These are phyloP conservation scores for Aspergillus nidulans DNA, from an alignment of 495 filamentous ascomycete genomes.

Conservation along the genomic window DNA sequence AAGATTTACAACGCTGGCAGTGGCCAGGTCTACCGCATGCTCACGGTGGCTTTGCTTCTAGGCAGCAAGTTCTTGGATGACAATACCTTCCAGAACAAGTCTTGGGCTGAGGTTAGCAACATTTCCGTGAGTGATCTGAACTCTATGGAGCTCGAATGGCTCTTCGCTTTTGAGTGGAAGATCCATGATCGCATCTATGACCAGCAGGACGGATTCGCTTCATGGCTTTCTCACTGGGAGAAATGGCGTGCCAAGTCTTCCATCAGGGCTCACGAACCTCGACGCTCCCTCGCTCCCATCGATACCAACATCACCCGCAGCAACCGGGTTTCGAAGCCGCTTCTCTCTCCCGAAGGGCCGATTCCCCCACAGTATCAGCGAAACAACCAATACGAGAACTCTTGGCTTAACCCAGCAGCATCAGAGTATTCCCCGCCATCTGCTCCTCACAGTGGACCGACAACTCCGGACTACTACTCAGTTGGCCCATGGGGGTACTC, in stretches of 20 bases:
- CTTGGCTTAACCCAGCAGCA: conserved; percentile 47
- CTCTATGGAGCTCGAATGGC: conserved; percentile 86
- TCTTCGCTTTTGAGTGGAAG: conserved; percentile 76
- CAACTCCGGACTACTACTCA: conserved; percentile 54
- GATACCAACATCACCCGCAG: conserved; percentile 59
- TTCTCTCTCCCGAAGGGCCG: conserved; percentile 47
- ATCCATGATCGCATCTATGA: conserved; percentile 84
- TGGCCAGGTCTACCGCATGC: conserved; percentile 82
- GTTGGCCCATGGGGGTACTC: conserved; percentile 55
- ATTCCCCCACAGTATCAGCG: conserved; percentile 51
- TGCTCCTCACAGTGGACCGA: conserved; percentile 62
- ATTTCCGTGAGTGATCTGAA: conserved; percentile 87
- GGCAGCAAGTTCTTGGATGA: conserved; percentile 99
- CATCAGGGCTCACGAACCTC: conserved; percentile 48
- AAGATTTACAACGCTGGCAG: conserved; percentile 56
- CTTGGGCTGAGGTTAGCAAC: conserved; percentile 96
- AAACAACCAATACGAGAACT: conserved; percentile 45
- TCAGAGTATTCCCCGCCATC: conserved; percentile 66
- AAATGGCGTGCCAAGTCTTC: conserved; percentile 65
- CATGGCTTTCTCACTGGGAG: conserved; percentile 82
- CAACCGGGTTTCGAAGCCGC: conserved; percentile 40
- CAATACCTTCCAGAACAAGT: conserved; percentile 98
- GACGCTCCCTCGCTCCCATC: conserved; percentile 61
- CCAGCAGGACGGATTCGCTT: conserved; percentile 70
- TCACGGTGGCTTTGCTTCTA: conserved; percentile 81